Percentiles rank a stretch among this genome's conserved stretches.
Conservation (phyloP, 2,329 filamentous ascomycete genomes). For the Lasiodiplodia gonubiensis region DNA sequence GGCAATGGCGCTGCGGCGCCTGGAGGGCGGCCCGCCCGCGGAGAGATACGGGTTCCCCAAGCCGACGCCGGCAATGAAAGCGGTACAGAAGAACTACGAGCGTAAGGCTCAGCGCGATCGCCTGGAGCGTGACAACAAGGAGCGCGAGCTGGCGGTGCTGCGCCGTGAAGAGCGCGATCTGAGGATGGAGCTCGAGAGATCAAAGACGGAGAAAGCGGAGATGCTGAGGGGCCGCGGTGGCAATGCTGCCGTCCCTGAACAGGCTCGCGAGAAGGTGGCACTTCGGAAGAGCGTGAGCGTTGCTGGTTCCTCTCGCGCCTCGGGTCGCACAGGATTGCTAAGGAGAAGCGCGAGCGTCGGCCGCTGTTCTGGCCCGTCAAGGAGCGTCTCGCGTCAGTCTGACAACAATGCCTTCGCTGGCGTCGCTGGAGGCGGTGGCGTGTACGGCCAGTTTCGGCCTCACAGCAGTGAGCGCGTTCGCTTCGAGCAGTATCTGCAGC, state of each 20-base stretch:
- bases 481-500: background rate
- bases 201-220: too few species aligned
- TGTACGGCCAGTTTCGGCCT: background rate
- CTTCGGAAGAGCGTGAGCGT: background rate
- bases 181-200: background rate
- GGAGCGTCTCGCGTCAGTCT: background rate
- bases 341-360: background rate
- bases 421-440: background rate
- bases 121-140: background rate
- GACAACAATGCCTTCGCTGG: background rate
- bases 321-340: too few species aligned
- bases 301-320: background rate
- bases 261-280: background rate
- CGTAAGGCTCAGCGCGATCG: too few species aligned
- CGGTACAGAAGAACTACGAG: background rate
- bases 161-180: background rate
- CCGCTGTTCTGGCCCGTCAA: background rate
- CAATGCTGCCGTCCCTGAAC: background rate
- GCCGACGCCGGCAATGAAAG: background rate
- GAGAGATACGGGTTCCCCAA: background rate
- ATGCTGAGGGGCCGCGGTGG: background rate
- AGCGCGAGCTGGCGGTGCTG: background rate
- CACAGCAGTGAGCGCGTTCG: background rate
- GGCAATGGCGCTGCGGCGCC: conserved; percentile 8
- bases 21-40: conserved; percentile 5